Base-by-base conservation (phyloP, 768 basidiomycete genomes). In the Hygrophorus pudorinus region DNA sequence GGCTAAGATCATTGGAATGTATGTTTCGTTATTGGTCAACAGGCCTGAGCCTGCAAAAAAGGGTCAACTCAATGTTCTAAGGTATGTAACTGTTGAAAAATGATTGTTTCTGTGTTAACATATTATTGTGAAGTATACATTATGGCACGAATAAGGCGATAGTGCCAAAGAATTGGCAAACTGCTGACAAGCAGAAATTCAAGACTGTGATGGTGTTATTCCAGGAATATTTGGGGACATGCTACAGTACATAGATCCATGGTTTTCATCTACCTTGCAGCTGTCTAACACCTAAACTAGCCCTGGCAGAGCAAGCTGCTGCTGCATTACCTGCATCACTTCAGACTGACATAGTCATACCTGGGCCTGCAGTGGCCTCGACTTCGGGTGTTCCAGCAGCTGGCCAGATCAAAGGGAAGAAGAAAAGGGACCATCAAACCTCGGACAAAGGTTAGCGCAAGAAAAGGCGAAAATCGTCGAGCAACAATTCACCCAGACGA, bases 11-110 rank as follows among this genome's bases (percentile, higher is more conserved):
- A 18, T 41, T 18, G 40, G 40, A 27, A 41, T 41, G 40, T 33
- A 48, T 28, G 27, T 48, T 28, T 35, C 46, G 17, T 16, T 48
- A 8, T 38, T 48, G 12, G 34, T 37, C 18, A 42, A 42, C 13
- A 40, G 45, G 7, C 45, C 45, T 1, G 45, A 47, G 40, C 39
- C 40, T 20, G 30, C 39, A 16, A 27, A 41, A 18, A 21, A 35
- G 18, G 46, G 46, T 24, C 41, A 42, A 31, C 9, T 48, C 18
- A 48, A 48, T 18, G 41, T 44, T 18, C 18, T 48, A 14, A 44
- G 27, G 46, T 48, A 36, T 34, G 46, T 47, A 11, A 16, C 28
- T 28, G 11, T 7, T 34, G 9, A 13, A 8, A 16, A 11, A 6
- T 39, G 38, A n/a, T 4, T 30, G n/a, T 29, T 11, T 31, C 17